Evolutionary conservation across 2,329 filamentous ascomycete genomes (phyloP).

Genomic region (Penicillium sp.): DNA sequence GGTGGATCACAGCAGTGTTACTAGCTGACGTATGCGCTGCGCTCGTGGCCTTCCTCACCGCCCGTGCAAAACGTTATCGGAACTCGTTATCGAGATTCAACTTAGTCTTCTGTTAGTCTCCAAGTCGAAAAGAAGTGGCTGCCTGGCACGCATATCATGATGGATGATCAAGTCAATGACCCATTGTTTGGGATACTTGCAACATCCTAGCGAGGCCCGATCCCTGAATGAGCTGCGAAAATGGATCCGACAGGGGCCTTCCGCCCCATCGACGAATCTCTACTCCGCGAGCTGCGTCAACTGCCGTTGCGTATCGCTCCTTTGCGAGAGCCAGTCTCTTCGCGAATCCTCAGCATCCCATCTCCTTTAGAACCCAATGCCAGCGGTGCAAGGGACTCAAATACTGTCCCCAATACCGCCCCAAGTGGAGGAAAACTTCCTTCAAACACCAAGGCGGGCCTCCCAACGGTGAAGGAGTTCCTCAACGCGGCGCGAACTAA

Average conservation of each 20-base stretch:
- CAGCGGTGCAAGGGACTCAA: slow-evolving; percentile 35
- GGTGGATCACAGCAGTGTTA: slow-evolving; percentile 1
- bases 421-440: slow-evolving; percentile 33
- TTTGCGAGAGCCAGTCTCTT: slow-evolving; percentile 49
- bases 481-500: slow-evolving; percentile 40
- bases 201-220: slow-evolving; percentile 1
- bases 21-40: slow-evolving; percentile 16
- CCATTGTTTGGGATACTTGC: slow-evolving; percentile 5
- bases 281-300: slow-evolving; percentile 46
- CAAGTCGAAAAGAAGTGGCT: not conserved
- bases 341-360: slow-evolving; percentile 44
- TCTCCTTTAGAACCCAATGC: slow-evolving; percentile 50
- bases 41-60: slow-evolving; percentile 12
- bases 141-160: not conserved
- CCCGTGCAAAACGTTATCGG: slow-evolving; percentile 13
- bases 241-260: slow-evolving; percentile 37
- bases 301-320: slow-evolving; percentile 51
- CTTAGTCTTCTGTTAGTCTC: not conserved
- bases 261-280: slow-evolving; percentile 45
- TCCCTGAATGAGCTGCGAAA: slow-evolving; percentile 17
- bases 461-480: slow-evolving; percentile 40
- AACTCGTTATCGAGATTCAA: slow-evolving; percentile 12
- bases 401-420: slow-evolving; percentile 31
- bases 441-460: slow-evolving; percentile 30
- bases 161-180: slow-evolving; percentile 4